Base-by-base conservation (phyloP, 208 protist species). In the Leishmania aethiopica region DNA sequence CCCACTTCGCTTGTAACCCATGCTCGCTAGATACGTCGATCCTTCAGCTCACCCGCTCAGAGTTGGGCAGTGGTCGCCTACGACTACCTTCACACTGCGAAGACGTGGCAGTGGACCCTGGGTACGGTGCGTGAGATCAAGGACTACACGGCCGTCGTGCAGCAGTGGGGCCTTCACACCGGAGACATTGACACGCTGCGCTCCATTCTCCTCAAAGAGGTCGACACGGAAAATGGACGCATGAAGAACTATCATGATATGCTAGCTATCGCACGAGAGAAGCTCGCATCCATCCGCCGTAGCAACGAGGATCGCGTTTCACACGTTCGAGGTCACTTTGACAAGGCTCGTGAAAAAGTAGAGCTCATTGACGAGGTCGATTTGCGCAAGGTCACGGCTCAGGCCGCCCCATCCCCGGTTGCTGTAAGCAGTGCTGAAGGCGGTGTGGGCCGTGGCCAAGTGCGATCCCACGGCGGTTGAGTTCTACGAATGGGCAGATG, bases 41-140 rank as follows among this genome's bases (percentile, higher is more conserved):
- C 83, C 77, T 37, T 22, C 83, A 2, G 67, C 77, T 37, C 77
- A 78, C 10, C 64, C 62, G 40, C 53, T 94, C 60, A n/a, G n/a
- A 15, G 77, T 84, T 57, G 90, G 90, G 10, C 80, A 95, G 37
- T 93, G 32, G 85, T 95, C 3, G 92, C 90, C 17, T 95, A 88
- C 67, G 92, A 95, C 66, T 92, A 95, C 78, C 69, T 95, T 35
- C 51, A 85, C 42, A 79, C 82, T 45, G 78, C 37, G 22, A 90
- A 93, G 73, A 82, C 88, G 62, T 93, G 92, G 92, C 83, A 92
- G 70, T 95, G 92, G 92, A 86, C 90, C 35, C 81, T 95, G 13
- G 92, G 92, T 25, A 95, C 83, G 4, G 79, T 95, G 75, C 76
- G 81, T 15, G 84, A 88, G 32, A 64, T 92, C 13, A 80, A 85